Evolutionary conservation across 2,329 filamentous ascomycete genomes (phyloP), one percentile per base, ranked within the genome.

Genomic region (Polytolypa hystricis): DNA sequence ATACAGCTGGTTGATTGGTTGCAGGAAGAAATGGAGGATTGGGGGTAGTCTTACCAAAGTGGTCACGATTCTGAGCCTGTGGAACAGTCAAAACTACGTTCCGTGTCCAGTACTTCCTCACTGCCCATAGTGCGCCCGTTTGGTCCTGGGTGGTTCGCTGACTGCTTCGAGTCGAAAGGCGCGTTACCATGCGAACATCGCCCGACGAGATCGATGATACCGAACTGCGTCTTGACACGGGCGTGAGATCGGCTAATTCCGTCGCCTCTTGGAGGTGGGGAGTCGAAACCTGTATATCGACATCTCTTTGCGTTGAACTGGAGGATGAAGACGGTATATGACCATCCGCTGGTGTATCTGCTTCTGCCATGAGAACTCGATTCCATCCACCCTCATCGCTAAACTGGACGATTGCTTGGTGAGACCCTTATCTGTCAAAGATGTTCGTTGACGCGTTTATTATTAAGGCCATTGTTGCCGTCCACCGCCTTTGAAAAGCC

Each of bases 51-150:
- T 38, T 43, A 64, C 61, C 61, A 37, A 58, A 60, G 47, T 64
- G 55, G 46, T 64, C 61, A 3, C 61, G 52, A 44, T 62, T 62
- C 17, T 50, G 57, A 40, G 59, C 60, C 34, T 61, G 57, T 8
- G 57, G 44, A 10, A 64, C 60, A 0, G 52, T 56, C 42, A 63
- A 31, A 4, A 50, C 52, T 5, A 64, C 53, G 44, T 62, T 40
- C n/a, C 59, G 93, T 79, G 44, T 80, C 84, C 60, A 98, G 91
- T 28, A 96, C 73, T 51, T 89, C 75, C 39, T 76, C 65, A 62
- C 86, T 84, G 46, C 74, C 69, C 17, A 77, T 74, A 11, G 66
- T 55, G 1, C 80, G 78, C 18, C 78, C 67, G 33, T 42, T 16
- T 34, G 39, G 21, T 39, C 32, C 5, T 15, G 15, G 26, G 30